Evolutionary conservation across 345 rosid genomes (phyloP), one percentile per base, ranked within the genome.

Genomic region (Eucalyptus marginata): DNA sequence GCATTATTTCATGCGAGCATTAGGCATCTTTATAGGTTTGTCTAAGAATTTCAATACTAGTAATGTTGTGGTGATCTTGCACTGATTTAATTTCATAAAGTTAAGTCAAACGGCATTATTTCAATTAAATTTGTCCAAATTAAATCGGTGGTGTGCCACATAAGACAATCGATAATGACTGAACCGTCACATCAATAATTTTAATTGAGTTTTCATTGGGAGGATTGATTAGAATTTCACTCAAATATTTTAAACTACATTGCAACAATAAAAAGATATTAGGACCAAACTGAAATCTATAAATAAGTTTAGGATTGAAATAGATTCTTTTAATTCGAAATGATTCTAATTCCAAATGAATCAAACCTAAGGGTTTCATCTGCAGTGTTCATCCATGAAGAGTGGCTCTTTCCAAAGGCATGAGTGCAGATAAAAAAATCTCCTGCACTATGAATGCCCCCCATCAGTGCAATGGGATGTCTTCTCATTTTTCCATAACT

Each of bases 61-160:
- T 31, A 13, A 64, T n/a, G 49, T 47, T 47, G 49, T 47, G 49
- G 49, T 47, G 49, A 47, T 47, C 13, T 47, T 47, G 49, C 36
- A 7, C 20, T 1, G 6, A 36, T 64, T n/a, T 15, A 12, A 64
- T 14, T 64, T 5, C 36, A 4, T 27, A n/a, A 13, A 64, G 8
- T 64, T 64, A 64, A 64, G 36, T n/a, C n/a, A n/a, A 64, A 3
- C 18, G 8, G 3, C 36, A 3, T 64, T 64, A 18, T 64, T 64
- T 14, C 40, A 2, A n/a, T 20, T n/a, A 64, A 59, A n/a, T 7
- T n/a, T 64, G 36, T 64, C 40, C 36, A n/a, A 0, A 2, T 64
- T 7, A 64, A 2, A n/a, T 64, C 10, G 2, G 5, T 5, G 18
- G 10, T 1, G 5, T 14, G 8, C 5, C 20, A 64, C 3, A 5